phyloP scores from a whole-genome alignment of 2,329 filamentous ascomycete species.

The Fusarium acutatum region DNA sequence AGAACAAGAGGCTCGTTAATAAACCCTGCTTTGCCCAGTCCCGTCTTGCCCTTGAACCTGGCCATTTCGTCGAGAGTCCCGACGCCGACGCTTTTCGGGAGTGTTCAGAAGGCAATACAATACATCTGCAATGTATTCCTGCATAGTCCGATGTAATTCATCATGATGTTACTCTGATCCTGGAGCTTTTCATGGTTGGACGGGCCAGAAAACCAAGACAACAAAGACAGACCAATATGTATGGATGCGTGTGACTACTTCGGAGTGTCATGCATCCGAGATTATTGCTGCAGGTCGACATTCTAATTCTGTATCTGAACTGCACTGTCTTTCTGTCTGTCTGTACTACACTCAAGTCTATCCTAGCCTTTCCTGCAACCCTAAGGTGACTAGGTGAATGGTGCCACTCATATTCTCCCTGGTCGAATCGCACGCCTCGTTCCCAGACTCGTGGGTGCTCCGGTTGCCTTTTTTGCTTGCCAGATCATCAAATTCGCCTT shows the following conservation, averaged over 20 bases:
- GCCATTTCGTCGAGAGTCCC: slow-evolving; percentile 1
- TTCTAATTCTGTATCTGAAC: slow-evolving; percentile 26
- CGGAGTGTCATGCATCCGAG: slow-evolving; percentile 40
- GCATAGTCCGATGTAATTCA: slow-evolving; percentile 1
- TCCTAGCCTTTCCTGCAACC: slow-evolving; percentile 22
- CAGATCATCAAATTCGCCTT: slow-evolving; percentile 19
- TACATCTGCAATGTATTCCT: background rate
- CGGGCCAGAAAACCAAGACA: background rate
- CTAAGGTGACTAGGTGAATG: slow-evolving; percentile 6
- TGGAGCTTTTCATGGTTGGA: slow-evolving; percentile 24
- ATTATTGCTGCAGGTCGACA: slow-evolving; percentile 42
- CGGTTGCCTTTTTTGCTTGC: slow-evolving; percentile 30
- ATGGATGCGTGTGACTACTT: slow-evolving; percentile 38
- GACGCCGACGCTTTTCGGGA: slow-evolving; percentile 18
- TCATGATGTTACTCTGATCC: slow-evolving; percentile 30
- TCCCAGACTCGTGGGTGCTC: slow-evolving; percentile 15
- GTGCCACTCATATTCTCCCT: slow-evolving; percentile 10
- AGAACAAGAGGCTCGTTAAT: background rate
- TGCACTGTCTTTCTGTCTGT: background rate
- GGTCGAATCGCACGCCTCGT: slow-evolving; percentile 11
- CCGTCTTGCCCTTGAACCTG: background rate
- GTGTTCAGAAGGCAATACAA: background rate
- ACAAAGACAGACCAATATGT: slow-evolving; percentile 27
- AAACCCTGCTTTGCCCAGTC: background rate
- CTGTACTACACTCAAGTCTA: slow-evolving; percentile 7